phyloP scores from a whole-genome alignment of 495 filamentous ascomycete genomes.

The Bombardia bombarda region DNA sequence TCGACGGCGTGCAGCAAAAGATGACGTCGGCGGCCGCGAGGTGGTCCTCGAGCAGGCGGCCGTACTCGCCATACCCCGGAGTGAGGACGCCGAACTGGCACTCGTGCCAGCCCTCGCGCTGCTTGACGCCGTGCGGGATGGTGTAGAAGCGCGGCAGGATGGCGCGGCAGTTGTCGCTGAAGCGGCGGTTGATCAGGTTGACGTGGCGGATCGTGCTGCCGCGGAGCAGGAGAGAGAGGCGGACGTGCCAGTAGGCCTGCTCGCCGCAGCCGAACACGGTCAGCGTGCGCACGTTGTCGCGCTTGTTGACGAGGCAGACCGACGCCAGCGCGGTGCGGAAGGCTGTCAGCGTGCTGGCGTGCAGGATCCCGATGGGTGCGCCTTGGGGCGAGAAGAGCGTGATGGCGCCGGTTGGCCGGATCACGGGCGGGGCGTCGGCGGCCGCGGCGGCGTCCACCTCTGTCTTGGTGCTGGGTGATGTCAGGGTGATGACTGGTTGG shows the following conservation, averaged over 20 bases:
- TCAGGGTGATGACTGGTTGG: constrained; percentile 30
- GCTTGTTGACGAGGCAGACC: constrained; percentile 63
- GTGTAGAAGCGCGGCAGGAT: constrained; percentile 52
- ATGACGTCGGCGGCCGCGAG: constrained; percentile 66
- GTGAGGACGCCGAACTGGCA: constrained; percentile 66
- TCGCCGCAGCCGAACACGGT: constrained; percentile 84
- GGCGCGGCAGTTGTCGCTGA: constrained; percentile 45
- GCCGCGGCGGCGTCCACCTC: constrained; percentile 6
- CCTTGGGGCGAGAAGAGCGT: constrained; percentile 62
- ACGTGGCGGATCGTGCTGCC: constrained; percentile 65
- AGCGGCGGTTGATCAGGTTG: constrained; percentile 65
- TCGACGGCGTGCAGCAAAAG: constrained; percentile 57
- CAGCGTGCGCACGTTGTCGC: constrained; percentile 60
- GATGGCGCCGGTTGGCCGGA: constrained; percentile 69
- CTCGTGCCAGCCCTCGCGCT: constrained; percentile 46
- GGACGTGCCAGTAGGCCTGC: constrained; percentile 92
- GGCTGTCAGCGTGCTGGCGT: constrained; percentile 79
- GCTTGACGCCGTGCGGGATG: constrained; percentile 37
- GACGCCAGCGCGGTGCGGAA: constrained; percentile 88
- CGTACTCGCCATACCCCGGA: constrained; percentile 62
- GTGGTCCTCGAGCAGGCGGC: constrained; percentile 55
- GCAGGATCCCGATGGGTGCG: constrained; percentile 67
- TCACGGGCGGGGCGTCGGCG: constrained; percentile 19
- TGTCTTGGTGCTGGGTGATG: constrained; percentile 7
- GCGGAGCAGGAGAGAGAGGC: constrained; percentile 67